Evolutionary conservation across 768 basidiomycete genomes (phyloP).

Genomic region (Mycena sanguinolenta): DNA sequence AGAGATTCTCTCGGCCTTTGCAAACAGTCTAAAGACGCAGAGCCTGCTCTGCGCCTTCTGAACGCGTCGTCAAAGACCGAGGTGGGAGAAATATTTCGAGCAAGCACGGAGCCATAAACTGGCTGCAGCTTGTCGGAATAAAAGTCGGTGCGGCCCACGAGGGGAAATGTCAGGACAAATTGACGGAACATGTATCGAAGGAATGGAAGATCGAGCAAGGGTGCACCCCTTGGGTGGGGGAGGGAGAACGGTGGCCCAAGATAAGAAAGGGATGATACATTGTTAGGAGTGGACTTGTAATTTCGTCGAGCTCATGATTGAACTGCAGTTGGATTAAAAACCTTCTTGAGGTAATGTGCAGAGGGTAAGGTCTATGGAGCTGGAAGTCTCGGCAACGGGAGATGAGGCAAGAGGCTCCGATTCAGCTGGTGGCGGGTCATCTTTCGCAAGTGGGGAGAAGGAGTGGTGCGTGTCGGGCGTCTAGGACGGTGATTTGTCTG

Average conservation of each 20-base stretch:
- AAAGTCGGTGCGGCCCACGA: constrained; percentile 94
- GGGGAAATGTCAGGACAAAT: constrained; percentile 95
- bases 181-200: constrained; percentile 91
- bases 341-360: constrained; percentile 99
- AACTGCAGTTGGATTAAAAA: constrained; percentile 91
- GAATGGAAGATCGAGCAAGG: constrained; percentile 84
- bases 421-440: not conserved
- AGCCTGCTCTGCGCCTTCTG: constrained; percentile 66
- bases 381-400: constrained; percentile 28
- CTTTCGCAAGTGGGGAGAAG: not conserved
- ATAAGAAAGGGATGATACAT: constrained; percentile 81
- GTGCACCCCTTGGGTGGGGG: constrained; percentile 72
- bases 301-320: constrained; percentile 77
- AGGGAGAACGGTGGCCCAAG: constrained; percentile 91
- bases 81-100: constrained; percentile 79
- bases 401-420: constrained; percentile 23
- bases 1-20: constrained; percentile 88
- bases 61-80: constrained; percentile 70
- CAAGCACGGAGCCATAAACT: constrained; percentile 87
- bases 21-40: constrained; percentile 76
- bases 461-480: constrained; percentile 9
- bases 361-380: constrained; percentile 69
- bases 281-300: constrained; percentile 64
- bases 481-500: not conserved
- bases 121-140: constrained; percentile 97